These are phyloP conservation scores for Tulasnella sp. DNA, from an alignment of 768 basidiomycete genomes.

Conservation along the genomic window DNA sequence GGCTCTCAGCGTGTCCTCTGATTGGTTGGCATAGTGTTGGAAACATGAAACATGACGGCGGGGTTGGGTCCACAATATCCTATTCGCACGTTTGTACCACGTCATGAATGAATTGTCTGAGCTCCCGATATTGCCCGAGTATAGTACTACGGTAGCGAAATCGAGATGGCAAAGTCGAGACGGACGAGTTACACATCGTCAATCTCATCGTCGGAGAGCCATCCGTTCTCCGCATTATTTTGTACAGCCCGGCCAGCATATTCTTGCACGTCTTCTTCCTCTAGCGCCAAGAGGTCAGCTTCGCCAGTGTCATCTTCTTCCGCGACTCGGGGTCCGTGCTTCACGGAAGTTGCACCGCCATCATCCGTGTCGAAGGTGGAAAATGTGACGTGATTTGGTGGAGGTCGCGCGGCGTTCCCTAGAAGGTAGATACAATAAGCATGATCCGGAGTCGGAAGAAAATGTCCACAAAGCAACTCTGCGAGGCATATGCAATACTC, in stretches of 20 bases:
- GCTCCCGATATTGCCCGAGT: too few relatives aligned
- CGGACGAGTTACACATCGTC: conserved; percentile 1
- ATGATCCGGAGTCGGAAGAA: neutral
- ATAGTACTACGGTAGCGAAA: too few relatives aligned
- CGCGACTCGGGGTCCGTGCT: neutral
- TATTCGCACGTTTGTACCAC: too few relatives aligned
- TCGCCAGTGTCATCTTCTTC: conserved; percentile 11
- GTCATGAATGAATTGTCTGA: too few relatives aligned
- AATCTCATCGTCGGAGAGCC: conserved; percentile 15
- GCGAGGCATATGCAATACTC: neutral
- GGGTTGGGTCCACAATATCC: too few relatives aligned
- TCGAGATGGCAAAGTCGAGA: too few relatives aligned
- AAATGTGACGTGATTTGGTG: conserved; percentile 1
- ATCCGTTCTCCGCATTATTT: neutral
- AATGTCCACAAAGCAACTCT: neutral
- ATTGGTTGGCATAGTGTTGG: too few relatives aligned
- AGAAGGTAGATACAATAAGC: neutral
- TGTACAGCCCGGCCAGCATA: neutral
- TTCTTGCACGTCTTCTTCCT: neutral
- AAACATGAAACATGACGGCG: too few relatives aligned
- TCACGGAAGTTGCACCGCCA: neutral
- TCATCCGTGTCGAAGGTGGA: neutral
- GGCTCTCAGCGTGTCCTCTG: too few relatives aligned
- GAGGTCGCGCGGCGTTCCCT: neutral
- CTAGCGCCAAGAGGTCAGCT: neutral